Evolutionary conservation across 2,329 filamentous ascomycete species (phyloP), one percentile per base, ranked within the genome.

Genomic region (Pseudopithomyces maydicus): DNA sequence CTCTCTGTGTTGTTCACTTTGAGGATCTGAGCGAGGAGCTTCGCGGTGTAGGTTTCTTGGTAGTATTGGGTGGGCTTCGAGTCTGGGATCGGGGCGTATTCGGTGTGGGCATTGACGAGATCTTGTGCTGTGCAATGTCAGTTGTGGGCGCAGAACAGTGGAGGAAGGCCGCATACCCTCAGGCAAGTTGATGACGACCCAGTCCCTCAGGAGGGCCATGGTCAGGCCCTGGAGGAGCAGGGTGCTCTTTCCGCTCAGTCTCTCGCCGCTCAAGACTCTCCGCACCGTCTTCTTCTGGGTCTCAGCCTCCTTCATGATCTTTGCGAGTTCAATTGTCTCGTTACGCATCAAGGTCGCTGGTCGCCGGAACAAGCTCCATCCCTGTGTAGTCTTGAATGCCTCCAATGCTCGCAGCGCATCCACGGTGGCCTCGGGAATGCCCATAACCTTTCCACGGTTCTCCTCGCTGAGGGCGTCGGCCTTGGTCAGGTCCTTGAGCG

Each of bases 351-450:
- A 79, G 52, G 89, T 85, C 54, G 90, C 90, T 23, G 95, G 95
- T 64, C 87, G 84, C 66, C 91, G 82, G 78, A 98, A 99, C 69
- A 97, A 80, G 57, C 84, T 85, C 93, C 95, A 99, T 62, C 85
- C 88, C 82, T 98, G 95, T 22, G 87, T 90, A 20, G 87, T 82
- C 84, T 97, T 96, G 82, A 99, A 99, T 3, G 91, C 92, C 72
- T 96, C 91, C 52, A 90, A 82, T n/a, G 88, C 85, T 68, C 92
- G 85, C 79, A 99, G 81, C 74, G 89, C 86, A 78, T 97, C 92
- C 49, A 97, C 84, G 49, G 92, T 79, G 1, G 79, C 77, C 41
- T 87, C 85, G 7, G 90, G 87, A 26, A 98, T 77, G 1, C 85
- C 85, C 51, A 92, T 79, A 29, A 98, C 84, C 58, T 84, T 84